These are phyloP conservation scores for Ceratobasidium sp. DNA, from an alignment of 1,284 basidiomycete species.

Conservation along the genomic window DNA sequence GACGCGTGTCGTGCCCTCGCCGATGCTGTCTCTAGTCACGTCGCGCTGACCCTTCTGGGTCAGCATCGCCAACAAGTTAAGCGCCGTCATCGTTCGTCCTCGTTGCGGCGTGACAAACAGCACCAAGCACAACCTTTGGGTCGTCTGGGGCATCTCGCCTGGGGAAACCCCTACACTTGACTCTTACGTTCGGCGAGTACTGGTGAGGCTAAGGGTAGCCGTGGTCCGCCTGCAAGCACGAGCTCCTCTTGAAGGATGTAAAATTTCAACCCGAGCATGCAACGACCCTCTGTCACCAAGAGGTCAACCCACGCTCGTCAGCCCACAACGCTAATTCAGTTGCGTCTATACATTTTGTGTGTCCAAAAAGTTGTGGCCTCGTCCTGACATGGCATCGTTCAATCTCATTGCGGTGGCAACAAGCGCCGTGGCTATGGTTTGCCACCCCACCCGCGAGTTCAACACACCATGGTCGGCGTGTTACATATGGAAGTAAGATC, in stretches of 20 bases:
- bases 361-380: no score
- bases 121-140: slow-evolving; percentile 7
- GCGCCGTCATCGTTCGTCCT: slow-evolving; percentile 5
- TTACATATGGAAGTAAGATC: no score
- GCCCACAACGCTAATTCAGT: background rate
- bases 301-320: background rate
- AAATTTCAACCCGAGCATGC: background rate
- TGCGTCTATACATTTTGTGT: no score
- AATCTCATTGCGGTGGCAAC: background rate
- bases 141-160: background rate
- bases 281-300: background rate
- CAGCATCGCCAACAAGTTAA: slow-evolving; percentile 25
- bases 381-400: background rate
- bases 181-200: background rate
- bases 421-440: background rate
- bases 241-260: background rate
- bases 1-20: background rate
- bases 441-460: background rate
- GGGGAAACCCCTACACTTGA: background rate
- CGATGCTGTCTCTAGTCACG: background rate
- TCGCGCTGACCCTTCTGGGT: slow-evolving; percentile 7
- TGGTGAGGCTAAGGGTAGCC: background rate
- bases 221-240: background rate
- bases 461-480: no score
- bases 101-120: slow-evolving; percentile 14